A percentile compares a stretch with the other conserved stretches of the same genome.
Evolutionary conservation across 148 eudicot genomes (phyloP).

Genomic region (Dysphania ambrosioides): DNA sequence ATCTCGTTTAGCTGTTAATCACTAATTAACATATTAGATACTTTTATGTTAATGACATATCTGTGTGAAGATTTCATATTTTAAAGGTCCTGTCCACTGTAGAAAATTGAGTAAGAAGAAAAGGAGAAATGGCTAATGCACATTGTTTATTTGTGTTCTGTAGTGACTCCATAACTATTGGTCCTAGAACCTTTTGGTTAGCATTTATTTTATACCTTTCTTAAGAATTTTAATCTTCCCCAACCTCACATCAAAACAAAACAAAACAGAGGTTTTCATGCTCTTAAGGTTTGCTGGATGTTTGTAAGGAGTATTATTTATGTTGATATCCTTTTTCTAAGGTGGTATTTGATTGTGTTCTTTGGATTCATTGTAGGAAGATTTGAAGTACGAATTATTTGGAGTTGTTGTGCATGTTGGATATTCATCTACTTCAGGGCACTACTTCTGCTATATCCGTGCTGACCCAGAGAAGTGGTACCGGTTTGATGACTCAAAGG

Average conservation of each 20-base stretch:
- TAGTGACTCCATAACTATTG: not conserved
- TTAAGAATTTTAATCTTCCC: not conserved
- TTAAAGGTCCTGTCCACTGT: not conserved
- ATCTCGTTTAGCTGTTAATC: not conserved
- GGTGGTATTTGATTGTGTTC: not conserved
- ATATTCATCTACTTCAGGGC: slow-evolving; percentile 62
- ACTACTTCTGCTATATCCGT: slow-evolving; percentile 76
- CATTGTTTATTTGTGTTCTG: too few relatives aligned
- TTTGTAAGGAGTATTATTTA: not conserved
- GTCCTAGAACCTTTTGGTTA: not conserved
- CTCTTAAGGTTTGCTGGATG: not conserved
- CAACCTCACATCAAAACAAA: not conserved
- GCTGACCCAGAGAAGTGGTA: slow-evolving; percentile 64
- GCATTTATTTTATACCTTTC: not conserved
- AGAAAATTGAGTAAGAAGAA: not conserved
- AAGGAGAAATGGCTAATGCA: not conserved
- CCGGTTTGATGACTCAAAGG: slow-evolving; percentile 77
- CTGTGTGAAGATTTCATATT: too few relatives aligned
- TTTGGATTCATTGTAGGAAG: slow-evolving; percentile 38
- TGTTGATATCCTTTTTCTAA: too few relatives aligned
- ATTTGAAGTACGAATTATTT: slow-evolving; percentile 62
- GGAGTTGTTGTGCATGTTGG: slow-evolving; percentile 82
- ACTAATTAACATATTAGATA: not conserved
- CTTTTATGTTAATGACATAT: not conserved
- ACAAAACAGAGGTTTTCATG: not conserved